These are phyloP conservation scores for Nannizzia gypsea DNA, from an alignment of 2,329 filamentous ascomycete genomes.

Conservation along the genomic window DNA sequence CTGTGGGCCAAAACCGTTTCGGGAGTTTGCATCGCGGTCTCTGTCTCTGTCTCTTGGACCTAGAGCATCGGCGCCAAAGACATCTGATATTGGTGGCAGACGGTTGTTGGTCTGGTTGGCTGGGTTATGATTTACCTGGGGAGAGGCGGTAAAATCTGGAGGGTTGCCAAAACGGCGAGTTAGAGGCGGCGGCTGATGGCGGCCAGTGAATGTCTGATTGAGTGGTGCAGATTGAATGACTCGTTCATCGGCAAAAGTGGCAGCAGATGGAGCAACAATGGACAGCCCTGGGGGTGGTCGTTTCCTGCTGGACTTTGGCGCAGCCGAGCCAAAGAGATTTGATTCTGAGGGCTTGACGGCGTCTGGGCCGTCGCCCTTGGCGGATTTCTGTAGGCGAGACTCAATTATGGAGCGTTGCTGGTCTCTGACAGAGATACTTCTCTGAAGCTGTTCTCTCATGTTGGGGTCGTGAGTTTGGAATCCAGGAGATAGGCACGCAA, in stretches of 20 bases:
- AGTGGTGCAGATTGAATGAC: slow-evolving; percentile 95
- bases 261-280: slow-evolving; percentile 86
- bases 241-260: slow-evolving; percentile 84
- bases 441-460: slow-evolving; percentile 89
- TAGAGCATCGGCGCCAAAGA: slow-evolving; percentile 70
- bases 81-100: slow-evolving; percentile 84
- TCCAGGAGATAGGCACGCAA: slow-evolving; percentile 88
- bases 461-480: slow-evolving; percentile 94
- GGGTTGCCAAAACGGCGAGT: slow-evolving; percentile 71
- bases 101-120: slow-evolving; percentile 84
- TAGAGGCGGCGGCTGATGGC: slow-evolving; percentile 64
- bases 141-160: slow-evolving; percentile 40
- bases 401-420: slow-evolving; percentile 94
- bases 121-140: slow-evolving; percentile 79
- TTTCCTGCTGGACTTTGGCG: slow-evolving; percentile 38
- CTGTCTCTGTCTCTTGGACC: slow-evolving; percentile 31
- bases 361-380: slow-evolving; percentile 60
- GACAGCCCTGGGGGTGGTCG: slow-evolving; percentile 66
- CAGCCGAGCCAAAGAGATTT: slow-evolving; percentile 26
- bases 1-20: slow-evolving; percentile 10
- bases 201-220: slow-evolving; percentile 87
- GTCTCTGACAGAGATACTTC: slow-evolving; percentile 84
- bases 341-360: slow-evolving; percentile 44
- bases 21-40: slow-evolving; percentile 2
- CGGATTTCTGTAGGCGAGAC: slow-evolving; percentile 74